A percentile compares a stretch with the other conserved stretches of the same genome.
Evolutionary conservation across 2,329 filamentous ascomycete genomes (phyloP).

Genomic region (Akanthomyces lecanii): DNA sequence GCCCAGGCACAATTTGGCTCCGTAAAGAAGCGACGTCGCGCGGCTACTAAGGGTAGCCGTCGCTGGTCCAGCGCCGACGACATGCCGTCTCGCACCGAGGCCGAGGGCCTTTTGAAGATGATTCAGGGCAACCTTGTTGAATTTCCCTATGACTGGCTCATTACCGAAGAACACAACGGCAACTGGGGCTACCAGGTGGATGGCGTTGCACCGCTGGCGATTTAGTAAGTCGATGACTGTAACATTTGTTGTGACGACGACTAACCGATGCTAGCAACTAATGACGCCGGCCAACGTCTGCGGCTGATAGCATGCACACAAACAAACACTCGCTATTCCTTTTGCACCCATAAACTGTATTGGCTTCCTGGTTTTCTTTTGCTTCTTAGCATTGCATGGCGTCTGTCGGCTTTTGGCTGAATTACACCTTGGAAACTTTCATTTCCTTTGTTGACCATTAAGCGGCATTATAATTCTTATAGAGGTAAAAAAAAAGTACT

Average conservation of each 20-base stretch:
- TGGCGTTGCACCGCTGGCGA: slow-evolving; percentile 91
- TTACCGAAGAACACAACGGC: slow-evolving; percentile 83
- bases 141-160: slow-evolving; percentile 95
- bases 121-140: slow-evolving; percentile 85
- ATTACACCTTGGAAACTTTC: not conserved
- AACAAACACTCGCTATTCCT: not conserved
- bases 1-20: slow-evolving; percentile 41
- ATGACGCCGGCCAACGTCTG: not conserved
- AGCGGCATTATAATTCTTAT: slow-evolving; percentile 5
- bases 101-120: slow-evolving; percentile 74
- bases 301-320: not conserved
- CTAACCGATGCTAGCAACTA: slow-evolving; percentile 6
- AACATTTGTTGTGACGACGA: not conserved
- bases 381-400: slow-evolving; percentile 11
- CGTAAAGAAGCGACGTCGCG: slow-evolving; percentile 60
- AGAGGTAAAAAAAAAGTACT: not conserved
- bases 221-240: slow-evolving; percentile 67
- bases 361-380: not conserved
- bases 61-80: slow-evolving; percentile 68
- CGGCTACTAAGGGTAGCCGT: slow-evolving; percentile 65
- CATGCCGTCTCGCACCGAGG: slow-evolving; percentile 68
- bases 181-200: slow-evolving; percentile 98
- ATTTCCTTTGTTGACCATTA: slow-evolving; percentile 14
- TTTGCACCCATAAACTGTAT: not conserved
- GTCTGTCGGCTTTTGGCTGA: slow-evolving; percentile 4